These are phyloP conservation scores for Solanum okadae DNA, from an alignment of 257 asterid genomes.

Conservation along the genomic window DNA sequence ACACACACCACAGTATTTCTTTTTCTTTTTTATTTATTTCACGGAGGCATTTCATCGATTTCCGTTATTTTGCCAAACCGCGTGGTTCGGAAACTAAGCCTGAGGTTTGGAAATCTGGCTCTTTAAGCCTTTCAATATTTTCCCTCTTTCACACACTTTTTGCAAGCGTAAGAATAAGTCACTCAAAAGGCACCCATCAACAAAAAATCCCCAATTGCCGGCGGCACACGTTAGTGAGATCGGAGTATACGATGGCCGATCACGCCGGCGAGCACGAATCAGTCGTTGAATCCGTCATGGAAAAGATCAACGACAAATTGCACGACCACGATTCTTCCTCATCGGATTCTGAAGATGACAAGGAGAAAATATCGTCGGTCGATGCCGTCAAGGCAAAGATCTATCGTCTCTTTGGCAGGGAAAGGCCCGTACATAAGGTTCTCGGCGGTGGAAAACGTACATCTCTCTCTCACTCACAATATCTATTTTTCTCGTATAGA, in stretches of 20 bases:
- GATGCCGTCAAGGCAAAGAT: slow-evolving; percentile 48
- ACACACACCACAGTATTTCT: neutral
- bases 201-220: slow-evolving; percentile 3
- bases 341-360: slow-evolving; percentile 63
- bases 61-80: slow-evolving; percentile 15
- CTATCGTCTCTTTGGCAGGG: slow-evolving; percentile 90
- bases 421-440: slow-evolving; percentile 71
- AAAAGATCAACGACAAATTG: slow-evolving; percentile 62
- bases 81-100: slow-evolving; percentile 19
- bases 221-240: slow-evolving; percentile 20
- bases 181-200: neutral
- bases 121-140: slow-evolving; percentile 2
- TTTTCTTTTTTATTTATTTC: neutral
- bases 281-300: slow-evolving; percentile 49
- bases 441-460: slow-evolving; percentile 93
- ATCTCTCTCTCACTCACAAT: neutral
- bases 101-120: slow-evolving; percentile 15
- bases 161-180: neutral
- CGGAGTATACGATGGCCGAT: slow-evolving; percentile 57
- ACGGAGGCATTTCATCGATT: slow-evolving; percentile 1
- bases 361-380: slow-evolving; percentile 32
- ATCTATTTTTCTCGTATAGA: neutral
- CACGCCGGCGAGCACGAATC: slow-evolving; percentile 50
- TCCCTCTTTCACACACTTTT: neutral
- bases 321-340: slow-evolving; percentile 63